phyloP scores from a whole-genome alignment of 228 moss, liverwort and hornwort genomes.

The Sphagnum magellanicum region DNA sequence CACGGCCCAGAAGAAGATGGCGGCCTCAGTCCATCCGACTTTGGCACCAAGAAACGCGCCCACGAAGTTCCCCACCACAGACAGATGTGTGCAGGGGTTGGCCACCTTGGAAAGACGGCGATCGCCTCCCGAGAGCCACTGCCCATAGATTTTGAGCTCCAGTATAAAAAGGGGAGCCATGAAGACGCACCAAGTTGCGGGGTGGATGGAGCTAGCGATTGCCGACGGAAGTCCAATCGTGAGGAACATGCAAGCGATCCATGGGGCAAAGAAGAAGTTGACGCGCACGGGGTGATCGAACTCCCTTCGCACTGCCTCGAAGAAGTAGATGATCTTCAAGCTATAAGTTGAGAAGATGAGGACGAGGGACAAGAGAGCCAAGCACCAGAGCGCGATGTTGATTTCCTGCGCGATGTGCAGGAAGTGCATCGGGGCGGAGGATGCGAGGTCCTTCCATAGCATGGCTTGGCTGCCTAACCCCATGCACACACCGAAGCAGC shows the following conservation, averaged over 20 bases:
- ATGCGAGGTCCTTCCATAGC: slow-evolving; percentile 5
- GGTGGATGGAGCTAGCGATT: not conserved
- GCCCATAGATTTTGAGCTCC: slow-evolving; percentile 10
- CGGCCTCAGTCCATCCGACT: slow-evolving; percentile 9
- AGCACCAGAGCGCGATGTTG: slow-evolving; percentile 6
- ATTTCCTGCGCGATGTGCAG: not conserved
- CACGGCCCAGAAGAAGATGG: slow-evolving; percentile 10
- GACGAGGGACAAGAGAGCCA: slow-evolving; percentile 4
- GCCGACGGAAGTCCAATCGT: slow-evolving; percentile 1
- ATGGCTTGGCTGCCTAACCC: slow-evolving; percentile 11
- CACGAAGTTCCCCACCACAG: slow-evolving; percentile 11
- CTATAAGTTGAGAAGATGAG: not conserved
- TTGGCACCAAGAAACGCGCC: slow-evolving; percentile 1
- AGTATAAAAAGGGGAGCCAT: slow-evolving; percentile 7
- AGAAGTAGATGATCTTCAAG: slow-evolving; percentile 6
- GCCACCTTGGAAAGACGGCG: slow-evolving; percentile 7
- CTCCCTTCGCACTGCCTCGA: slow-evolving; percentile 10
- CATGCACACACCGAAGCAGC: slow-evolving; percentile 3
- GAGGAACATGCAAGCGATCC: slow-evolving; percentile 11
- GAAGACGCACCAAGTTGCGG: slow-evolving; percentile 6
- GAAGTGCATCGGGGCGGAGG: not conserved
- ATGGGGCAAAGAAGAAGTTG: slow-evolving; percentile 14
- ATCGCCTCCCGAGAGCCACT: slow-evolving; percentile 8
- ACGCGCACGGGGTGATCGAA: slow-evolving; percentile 11
- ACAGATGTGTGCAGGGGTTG: slow-evolving; percentile 12